Percentiles rank a stretch among this genome's conserved stretches.
These are phyloP conservation scores for Ceratocystis cubensis DNA, from an alignment of 2,329 filamentous ascomycete genomes.

Conservation along the genomic window DNA sequence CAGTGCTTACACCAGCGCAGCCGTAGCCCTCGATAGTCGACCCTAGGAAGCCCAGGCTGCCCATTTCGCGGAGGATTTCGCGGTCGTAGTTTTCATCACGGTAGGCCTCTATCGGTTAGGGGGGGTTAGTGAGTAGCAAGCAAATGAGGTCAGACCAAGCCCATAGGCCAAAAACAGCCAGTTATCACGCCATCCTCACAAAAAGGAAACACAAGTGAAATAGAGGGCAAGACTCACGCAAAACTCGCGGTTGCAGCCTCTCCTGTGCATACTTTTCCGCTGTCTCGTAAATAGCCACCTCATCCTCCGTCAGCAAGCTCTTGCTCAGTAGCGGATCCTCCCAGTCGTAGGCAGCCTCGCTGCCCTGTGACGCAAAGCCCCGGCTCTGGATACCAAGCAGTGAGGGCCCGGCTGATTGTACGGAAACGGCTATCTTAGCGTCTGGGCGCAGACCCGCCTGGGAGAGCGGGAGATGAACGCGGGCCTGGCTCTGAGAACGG, in stretches of 20 bases:
- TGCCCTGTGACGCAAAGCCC: background rate
- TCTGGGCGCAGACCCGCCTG: background rate
- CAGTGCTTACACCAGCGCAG: constrained; percentile 76
- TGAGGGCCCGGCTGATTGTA: background rate
- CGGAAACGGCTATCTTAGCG: too few relatives aligned
- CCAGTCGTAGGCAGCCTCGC: constrained; percentile 57
- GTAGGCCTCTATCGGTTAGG: constrained; percentile 55
- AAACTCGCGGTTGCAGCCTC: constrained; percentile 66
- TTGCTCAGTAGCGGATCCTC: constrained; percentile 69
- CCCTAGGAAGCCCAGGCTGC: constrained; percentile 76
- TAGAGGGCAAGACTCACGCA: constrained; percentile 47
- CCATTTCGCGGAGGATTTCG: constrained; percentile 82
- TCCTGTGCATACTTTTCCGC: constrained; percentile 93
- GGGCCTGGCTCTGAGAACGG: background rate
- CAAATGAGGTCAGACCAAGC: background rate
- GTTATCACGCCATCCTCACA: too few relatives aligned
- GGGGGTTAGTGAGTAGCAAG: background rate
- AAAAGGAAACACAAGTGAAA: background rate
- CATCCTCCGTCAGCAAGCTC: constrained; percentile 75
- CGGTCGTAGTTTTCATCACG: constrained; percentile 75
- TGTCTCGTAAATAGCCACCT: constrained; percentile 77
- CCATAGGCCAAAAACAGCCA: background rate
- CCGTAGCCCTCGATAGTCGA: constrained; percentile 78
- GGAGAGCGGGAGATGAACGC: background rate
- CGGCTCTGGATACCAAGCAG: background rate